phyloP scores from a whole-genome alignment of 495 filamentous ascomycete genomes.

The Eremomyces bilateralis region DNA sequence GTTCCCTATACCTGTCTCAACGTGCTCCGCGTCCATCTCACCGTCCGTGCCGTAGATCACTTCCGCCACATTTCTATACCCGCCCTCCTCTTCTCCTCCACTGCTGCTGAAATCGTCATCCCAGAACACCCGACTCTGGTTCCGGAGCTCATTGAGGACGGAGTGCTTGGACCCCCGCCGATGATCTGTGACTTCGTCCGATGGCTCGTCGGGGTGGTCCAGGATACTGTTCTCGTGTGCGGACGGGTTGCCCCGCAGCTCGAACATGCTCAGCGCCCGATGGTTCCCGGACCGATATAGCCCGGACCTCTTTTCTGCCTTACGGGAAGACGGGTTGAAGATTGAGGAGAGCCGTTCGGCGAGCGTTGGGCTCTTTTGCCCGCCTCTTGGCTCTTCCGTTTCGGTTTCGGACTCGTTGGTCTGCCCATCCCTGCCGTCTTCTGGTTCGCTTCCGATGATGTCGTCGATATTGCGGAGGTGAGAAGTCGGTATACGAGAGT shows the following conservation, averaged over 20 bases:
- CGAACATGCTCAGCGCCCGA: slow-evolving; percentile 1
- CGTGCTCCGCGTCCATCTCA: too few relatives aligned
- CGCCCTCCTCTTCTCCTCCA: too few relatives aligned
- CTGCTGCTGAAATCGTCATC: slow-evolving; percentile 26
- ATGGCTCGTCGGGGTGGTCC: slow-evolving; percentile 6
- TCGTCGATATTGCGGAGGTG: background rate
- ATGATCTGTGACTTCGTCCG: background rate
- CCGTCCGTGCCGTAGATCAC: too few relatives aligned
- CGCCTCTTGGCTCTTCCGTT: background rate
- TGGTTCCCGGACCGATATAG: background rate
- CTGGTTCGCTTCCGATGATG: too few relatives aligned
- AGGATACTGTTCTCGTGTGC: slow-evolving; percentile 6
- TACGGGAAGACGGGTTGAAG: slow-evolving; percentile 3
- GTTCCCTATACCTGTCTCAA: too few relatives aligned
- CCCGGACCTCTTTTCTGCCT: too few relatives aligned
- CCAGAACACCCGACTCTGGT: slow-evolving; percentile 41
- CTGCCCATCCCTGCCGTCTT: background rate
- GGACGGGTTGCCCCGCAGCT: slow-evolving; percentile 1
- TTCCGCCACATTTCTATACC: too few relatives aligned
- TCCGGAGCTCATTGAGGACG: slow-evolving; percentile 33
- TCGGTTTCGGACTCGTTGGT: background rate
- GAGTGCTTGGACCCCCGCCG: slow-evolving; percentile 22
- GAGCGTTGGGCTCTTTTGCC: background rate
- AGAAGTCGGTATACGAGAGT: background rate
- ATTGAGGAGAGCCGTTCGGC: slow-evolving; percentile 4